Evolutionary conservation across 305 asterid genomes (phyloP), one percentile per base, ranked within the genome.

Genomic region (Solanum aculeatissimum): DNA sequence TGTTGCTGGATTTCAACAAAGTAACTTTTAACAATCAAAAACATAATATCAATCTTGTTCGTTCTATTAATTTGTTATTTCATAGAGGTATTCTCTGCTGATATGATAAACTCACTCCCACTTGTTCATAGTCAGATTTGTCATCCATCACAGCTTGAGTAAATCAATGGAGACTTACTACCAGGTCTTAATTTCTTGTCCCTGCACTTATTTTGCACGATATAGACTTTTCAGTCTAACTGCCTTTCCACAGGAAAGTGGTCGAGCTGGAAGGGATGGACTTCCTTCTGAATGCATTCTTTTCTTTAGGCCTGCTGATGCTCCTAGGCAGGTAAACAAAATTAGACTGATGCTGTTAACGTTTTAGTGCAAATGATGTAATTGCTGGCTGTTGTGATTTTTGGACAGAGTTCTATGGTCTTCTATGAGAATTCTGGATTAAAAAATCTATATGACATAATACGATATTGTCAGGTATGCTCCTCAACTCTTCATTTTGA

Each of bases 241-340:
- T 89, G 83, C 81, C 79, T 49, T 86, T 69, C 87, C 86, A 42
- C 90, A 96, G 99, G 99, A 96, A 91, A 96, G 99, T 92, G 99
- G 99, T 74, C 93, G 99, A 84, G 99, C 99, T 80, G 99, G 99
- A 88, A 90, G 99, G 89, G 98, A 96, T 85, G 99, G 98, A 65
- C 99, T 96, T 89, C 98, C 98, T 88, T 95, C 99, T 57, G 99
- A 96, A 87, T 96, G 99, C 83, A 85, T 96, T 88, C 93, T 96
- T 43, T 96, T 88, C 91, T 96, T 95, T 89, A 92, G 98, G 83
- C 97, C 98, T 69, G 98, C 94, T 78, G 99, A 96, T 91, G 98
- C 91, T 83, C 93, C 98, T 86, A 91, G 98, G 88, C 98, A 95
- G 97, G 99, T 95, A 86, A 85, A 51, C 18, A 19, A 74, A 79